Conservation (phyloP, 176 grass and related monocot species). For the Juncus effusus region DNA sequence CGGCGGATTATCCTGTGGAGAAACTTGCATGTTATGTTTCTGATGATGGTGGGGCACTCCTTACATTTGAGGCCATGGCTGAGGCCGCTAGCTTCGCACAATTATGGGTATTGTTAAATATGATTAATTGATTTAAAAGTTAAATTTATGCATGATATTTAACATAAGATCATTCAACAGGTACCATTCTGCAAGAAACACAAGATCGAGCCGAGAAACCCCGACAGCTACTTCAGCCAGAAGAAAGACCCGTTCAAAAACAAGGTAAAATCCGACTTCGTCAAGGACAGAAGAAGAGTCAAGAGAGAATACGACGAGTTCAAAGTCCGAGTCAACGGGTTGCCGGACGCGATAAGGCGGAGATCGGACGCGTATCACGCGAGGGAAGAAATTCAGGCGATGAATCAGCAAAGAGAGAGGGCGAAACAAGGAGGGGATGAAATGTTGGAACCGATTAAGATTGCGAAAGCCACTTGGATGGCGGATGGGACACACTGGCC, state of each 20-base stretch:
- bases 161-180: constrained; percentile 17
- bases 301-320: constrained; percentile 98
- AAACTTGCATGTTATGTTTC: constrained; percentile 93
- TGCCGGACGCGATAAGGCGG: constrained; percentile 84
- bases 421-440: constrained; percentile 69
- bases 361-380: constrained; percentile 92
- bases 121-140: not conserved
- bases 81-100: constrained; percentile 93
- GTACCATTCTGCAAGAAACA: constrained; percentile 97
- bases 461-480: constrained; percentile 97
- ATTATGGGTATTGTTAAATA: constrained; percentile 46
- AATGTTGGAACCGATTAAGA: constrained; percentile 71
- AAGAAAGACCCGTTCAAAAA: constrained; percentile 92
- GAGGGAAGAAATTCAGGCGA: constrained; percentile 95
- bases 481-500: constrained; percentile 97
- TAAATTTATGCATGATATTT: not conserved
- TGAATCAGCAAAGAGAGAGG: constrained; percentile 81
- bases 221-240: constrained; percentile 86
- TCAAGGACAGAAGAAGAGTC: constrained; percentile 82
- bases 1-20: constrained; percentile 86
- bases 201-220: constrained; percentile 87
- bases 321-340: constrained; percentile 84
- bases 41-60: constrained; percentile 88
- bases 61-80: constrained; percentile 97
- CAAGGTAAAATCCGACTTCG: constrained; percentile 85